Evolutionary conservation across 345 rosid genomes (phyloP).

Genomic region (Odontarrhena argentea): DNA sequence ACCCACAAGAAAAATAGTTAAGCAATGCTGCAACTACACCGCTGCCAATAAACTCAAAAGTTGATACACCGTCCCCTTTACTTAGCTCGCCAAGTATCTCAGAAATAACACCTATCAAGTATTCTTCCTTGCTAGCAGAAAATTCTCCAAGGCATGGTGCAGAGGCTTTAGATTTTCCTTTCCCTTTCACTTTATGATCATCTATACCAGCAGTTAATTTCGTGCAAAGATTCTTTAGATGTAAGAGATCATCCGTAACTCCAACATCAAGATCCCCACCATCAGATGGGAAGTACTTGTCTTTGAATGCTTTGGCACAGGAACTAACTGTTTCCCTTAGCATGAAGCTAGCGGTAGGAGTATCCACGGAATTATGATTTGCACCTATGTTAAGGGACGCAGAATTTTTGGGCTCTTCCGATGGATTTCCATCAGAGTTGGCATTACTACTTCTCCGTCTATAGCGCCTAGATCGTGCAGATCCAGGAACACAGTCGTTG

Average conservation of each 20-base stretch:
- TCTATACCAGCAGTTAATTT: constrained; percentile 77
- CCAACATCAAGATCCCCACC: constrained; percentile 79
- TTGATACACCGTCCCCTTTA: constrained; percentile 98
- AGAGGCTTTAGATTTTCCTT: constrained; percentile 85
- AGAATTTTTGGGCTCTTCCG: constrained; percentile 67
- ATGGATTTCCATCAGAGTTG: constrained; percentile 64
- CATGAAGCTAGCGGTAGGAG: constrained; percentile 66
- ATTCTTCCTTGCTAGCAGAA: constrained; percentile 76
- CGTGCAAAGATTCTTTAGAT: constrained; percentile 76
- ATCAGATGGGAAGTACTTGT: constrained; percentile 78
- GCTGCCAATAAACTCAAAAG: constrained; percentile 98
- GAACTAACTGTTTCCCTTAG: constrained; percentile 75
- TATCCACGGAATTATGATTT: constrained; percentile 67
- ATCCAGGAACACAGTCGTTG: constrained; percentile 67
- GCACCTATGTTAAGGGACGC: constrained; percentile 59
- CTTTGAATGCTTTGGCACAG: constrained; percentile 87
- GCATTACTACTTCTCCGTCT: constrained; percentile 76
- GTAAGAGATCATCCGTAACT: constrained; percentile 92
- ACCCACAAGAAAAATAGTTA: constrained; percentile 88
- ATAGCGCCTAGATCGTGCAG: constrained; percentile 87
- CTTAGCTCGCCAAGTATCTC: constrained; percentile 86
- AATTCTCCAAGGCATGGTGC: constrained; percentile 56
- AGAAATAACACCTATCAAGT: constrained; percentile 71
- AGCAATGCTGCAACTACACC: constrained; percentile 95
- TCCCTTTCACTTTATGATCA: constrained; percentile 80